Base-by-base conservation (phyloP, 1,139 yeast genomes). In the Debaryomyces psychrophilus region DNA sequence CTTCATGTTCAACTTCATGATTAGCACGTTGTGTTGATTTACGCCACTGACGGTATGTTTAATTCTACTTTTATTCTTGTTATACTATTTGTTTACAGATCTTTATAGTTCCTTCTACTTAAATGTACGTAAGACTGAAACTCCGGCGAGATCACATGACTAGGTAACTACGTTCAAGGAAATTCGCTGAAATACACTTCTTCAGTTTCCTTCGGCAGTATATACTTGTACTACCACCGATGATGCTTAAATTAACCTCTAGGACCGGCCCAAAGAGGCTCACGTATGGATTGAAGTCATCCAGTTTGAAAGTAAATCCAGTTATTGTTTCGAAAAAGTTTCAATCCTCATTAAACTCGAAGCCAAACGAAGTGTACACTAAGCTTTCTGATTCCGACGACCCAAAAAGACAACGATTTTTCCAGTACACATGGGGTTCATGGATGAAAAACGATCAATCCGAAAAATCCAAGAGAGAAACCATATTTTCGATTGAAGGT, bases 371-470 rank as follows among this genome's bases (percentile, higher is more conserved):
- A 55, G 60, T 71, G 7, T 69, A 61, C 58, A 84, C 90, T 48
- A 76, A 75, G 51, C 61, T 85, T 36, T 68, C 79, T 31, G 87
- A 86, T 56, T 77, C 81, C 47, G 68, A 75, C 43, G 90, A 86
- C 58, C 90, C 92, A 14, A 76, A 82, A 50, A 79, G 95, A 64
- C 81, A 79, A 50, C 78, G 83, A 44, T 89, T 92, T 59, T 92
- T 89, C 73, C 82, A 86, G 60, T 93, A 90, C 64, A 76, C 93
- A 3, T 92, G 98, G 96, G 99, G 99, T 41, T 79, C 96, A 3
- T 93, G 98, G 98, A 71, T 92, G 60, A 81, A 77, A 50, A 82
- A 92, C 61, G 96, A 92, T 62, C 79, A 77, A 50, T 68, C 68
- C 35, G 93, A 92, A 63, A 85, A 88, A 60, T 80, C 77, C 8